These are phyloP conservation scores for Colletotrichum navitas DNA, from an alignment of 2,329 filamentous ascomycete species.

Conservation along the genomic window DNA sequence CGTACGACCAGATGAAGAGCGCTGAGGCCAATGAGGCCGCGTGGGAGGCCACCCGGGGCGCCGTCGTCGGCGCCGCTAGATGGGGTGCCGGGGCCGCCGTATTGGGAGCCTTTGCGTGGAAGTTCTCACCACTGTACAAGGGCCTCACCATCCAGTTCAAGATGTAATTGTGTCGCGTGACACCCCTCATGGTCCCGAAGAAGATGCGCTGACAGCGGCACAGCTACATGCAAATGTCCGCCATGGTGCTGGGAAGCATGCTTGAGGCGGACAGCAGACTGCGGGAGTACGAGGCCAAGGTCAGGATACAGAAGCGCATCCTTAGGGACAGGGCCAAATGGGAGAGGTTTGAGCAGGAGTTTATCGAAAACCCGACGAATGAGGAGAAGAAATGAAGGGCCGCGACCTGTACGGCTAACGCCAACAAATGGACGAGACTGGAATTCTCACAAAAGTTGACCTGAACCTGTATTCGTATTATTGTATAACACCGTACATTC, in stretches of 20 bases:
- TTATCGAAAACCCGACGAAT: conserved; percentile 58
- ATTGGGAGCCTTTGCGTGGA: conserved; percentile 72
- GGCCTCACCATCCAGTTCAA: conserved; percentile 82
- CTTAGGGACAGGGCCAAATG: conserved; percentile 76
- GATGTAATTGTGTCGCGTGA: conserved; percentile 67
- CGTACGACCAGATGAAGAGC: conserved; percentile 70
- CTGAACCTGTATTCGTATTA: conserved; percentile 25
- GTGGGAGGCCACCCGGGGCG: conserved; percentile 78
- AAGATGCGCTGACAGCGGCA: conserved; percentile 14
- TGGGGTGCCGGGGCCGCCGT: conserved; percentile 77
- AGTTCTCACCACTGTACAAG: conserved; percentile 78
- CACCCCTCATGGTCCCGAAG: neutral
- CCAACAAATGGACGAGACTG: neutral
- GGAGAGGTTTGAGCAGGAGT: conserved; percentile 75
- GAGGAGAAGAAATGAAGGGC: conserved; percentile 47
- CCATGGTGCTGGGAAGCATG: conserved; percentile 84
- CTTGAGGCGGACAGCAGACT: conserved; percentile 80
- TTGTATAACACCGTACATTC: conserved; percentile 33
- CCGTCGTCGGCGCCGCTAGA: conserved; percentile 74
- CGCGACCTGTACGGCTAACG: neutral
- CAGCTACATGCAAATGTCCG: conserved; percentile 87
- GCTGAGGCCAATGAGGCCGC: conserved; percentile 78
- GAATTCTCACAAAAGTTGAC: conserved; percentile 3
- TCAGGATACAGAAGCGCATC: conserved; percentile 74
- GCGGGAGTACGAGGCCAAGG: conserved; percentile 73